A percentile compares a stretch with the other conserved stretches of the same genome.
Conservation (phyloP, 1,284 basidiomycete species). For the Leccinum huronense region DNA sequence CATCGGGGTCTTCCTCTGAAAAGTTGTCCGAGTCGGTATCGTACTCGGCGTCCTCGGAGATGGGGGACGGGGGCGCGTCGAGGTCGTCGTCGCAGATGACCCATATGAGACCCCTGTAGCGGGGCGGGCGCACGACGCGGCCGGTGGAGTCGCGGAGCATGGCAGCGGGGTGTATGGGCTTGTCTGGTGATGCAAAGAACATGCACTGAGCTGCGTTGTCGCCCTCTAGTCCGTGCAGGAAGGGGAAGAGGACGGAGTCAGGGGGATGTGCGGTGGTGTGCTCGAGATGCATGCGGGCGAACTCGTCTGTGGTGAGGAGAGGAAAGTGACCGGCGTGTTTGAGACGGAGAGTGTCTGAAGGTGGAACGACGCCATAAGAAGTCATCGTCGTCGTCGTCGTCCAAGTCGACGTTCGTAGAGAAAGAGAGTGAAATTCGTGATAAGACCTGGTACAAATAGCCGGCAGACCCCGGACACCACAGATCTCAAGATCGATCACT, state of each 20-base stretch:
- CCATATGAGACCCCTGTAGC: slow-evolving; percentile 68
- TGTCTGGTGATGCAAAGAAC: slow-evolving; percentile 54
- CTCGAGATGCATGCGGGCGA: slow-evolving; percentile 60
- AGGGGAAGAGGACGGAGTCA: slow-evolving; percentile 78
- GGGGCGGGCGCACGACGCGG: slow-evolving; percentile 37
- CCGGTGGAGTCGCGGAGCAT: slow-evolving; percentile 29
- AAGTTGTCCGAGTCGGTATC: slow-evolving; percentile 38
- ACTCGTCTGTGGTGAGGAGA: slow-evolving; percentile 54
- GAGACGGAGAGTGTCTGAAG: slow-evolving; percentile 32
- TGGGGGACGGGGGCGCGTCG: slow-evolving; percentile 28
- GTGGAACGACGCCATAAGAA: slow-evolving; percentile 39
- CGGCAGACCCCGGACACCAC: slow-evolving; percentile 20
- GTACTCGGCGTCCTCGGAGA: slow-evolving; percentile 37
- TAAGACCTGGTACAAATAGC: slow-evolving; percentile 29
- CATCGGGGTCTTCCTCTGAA: slow-evolving; percentile 35
- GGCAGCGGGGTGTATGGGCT: slow-evolving; percentile 19
- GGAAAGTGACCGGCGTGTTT: slow-evolving; percentile 5
- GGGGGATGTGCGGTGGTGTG: slow-evolving; percentile 68
- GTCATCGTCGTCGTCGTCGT: slow-evolving; percentile 3
- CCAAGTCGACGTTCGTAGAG: neutral
- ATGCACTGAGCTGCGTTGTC: slow-evolving; percentile 72
- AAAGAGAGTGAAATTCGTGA: slow-evolving; percentile 7
- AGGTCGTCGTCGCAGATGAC: slow-evolving; percentile 69
- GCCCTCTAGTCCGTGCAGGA: slow-evolving; percentile 81
- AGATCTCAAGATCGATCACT: slow-evolving; percentile 26